Conservation (phyloP, 495 filamentous ascomycete genomes). For the Emericellopsis terricola region DNA sequence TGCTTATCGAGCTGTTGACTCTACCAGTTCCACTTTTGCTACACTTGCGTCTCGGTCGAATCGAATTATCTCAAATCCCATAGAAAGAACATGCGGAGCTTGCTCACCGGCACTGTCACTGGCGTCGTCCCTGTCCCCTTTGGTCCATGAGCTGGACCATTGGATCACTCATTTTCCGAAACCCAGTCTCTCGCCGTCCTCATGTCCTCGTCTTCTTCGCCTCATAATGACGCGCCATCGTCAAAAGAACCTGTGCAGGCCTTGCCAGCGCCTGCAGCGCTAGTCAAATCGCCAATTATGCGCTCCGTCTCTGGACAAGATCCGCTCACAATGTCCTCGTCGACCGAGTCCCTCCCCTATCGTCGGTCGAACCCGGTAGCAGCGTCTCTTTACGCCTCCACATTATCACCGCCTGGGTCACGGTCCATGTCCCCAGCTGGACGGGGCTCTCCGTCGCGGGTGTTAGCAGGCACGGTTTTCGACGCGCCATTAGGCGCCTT, state of each 20-base stretch:
- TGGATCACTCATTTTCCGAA: no score
- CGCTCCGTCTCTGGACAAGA: constrained; percentile 16
- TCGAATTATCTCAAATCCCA: no score
- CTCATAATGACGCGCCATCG: no score
- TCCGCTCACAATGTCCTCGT: constrained; percentile 15
- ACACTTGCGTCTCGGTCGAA: no score
- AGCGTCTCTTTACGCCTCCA: constrained; percentile 38
- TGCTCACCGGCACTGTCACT: no score
- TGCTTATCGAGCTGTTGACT: no score
- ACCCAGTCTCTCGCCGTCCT: no score
- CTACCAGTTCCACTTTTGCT: no score
- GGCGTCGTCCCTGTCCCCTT: no score
- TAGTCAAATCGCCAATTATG: constrained; percentile 15
- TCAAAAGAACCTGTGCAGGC: constrained; percentile 19
- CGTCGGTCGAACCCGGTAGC: constrained; percentile 35
- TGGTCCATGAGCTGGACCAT: no score
- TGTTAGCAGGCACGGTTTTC: constrained; percentile 27
- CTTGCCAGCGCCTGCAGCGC: constrained; percentile 21
- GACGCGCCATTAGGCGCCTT: constrained; percentile 22
- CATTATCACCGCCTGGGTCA: constrained; percentile 32
- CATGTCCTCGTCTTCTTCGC: no score
- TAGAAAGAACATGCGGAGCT: no score
- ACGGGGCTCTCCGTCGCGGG: constrained; percentile 35
- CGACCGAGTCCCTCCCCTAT: constrained; percentile 29
- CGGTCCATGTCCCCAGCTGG: constrained; percentile 41